Evolutionary conservation across 1,284 basidiomycete genomes (phyloP).

Genomic region (Pseudozyma tsukubaensis): DNA sequence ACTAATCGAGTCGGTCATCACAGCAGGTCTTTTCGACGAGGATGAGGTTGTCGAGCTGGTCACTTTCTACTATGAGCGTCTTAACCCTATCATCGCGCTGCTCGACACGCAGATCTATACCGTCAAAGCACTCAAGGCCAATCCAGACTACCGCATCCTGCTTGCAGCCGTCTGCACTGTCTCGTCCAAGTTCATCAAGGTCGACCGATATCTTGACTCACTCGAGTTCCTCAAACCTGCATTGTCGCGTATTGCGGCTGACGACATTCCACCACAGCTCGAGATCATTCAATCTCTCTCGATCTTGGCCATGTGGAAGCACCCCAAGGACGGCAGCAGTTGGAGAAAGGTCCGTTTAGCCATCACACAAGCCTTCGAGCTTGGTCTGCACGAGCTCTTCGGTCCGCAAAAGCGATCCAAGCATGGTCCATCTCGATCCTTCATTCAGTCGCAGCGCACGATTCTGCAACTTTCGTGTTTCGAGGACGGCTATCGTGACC

Average conservation of each 20-base stretch:
- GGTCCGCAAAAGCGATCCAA: slow-evolving; percentile 47
- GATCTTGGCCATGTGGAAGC: slow-evolving; percentile 86
- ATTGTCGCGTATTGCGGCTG: slow-evolving; percentile 76
- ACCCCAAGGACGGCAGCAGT: slow-evolving; percentile 68
- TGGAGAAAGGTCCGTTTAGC: slow-evolving; percentile 68
- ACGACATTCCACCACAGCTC: slow-evolving; percentile 78
- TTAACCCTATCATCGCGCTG: slow-evolving; percentile 64
- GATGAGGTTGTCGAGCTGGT: slow-evolving; percentile 45
- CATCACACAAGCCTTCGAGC: slow-evolving; percentile 68
- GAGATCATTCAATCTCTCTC: slow-evolving; percentile 84
- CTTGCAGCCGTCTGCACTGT: slow-evolving; percentile 85
- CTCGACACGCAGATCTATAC: slow-evolving; percentile 69
- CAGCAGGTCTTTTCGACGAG: slow-evolving; percentile 43
- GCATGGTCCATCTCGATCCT: slow-evolving; percentile 36
- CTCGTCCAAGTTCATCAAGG: slow-evolving; percentile 84
- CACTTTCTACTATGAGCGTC: slow-evolving; percentile 46
- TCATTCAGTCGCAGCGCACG: slow-evolving; percentile 48
- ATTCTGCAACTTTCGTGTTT: slow-evolving; percentile 51
- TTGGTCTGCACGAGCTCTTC: slow-evolving; percentile 65
- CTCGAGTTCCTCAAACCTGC: slow-evolving; percentile 74
- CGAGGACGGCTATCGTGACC: slow-evolving; percentile 51
- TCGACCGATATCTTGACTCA: slow-evolving; percentile 70
- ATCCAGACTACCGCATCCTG: slow-evolving; percentile 78
- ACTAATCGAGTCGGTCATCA: slow-evolving; percentile 50
- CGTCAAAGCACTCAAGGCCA: slow-evolving; percentile 75